Evolutionary conservation across 371 early-diverging fungal genomes (phyloP), one percentile per base, ranked within the genome.

Genomic region (Astathelohania contejeani): DNA sequence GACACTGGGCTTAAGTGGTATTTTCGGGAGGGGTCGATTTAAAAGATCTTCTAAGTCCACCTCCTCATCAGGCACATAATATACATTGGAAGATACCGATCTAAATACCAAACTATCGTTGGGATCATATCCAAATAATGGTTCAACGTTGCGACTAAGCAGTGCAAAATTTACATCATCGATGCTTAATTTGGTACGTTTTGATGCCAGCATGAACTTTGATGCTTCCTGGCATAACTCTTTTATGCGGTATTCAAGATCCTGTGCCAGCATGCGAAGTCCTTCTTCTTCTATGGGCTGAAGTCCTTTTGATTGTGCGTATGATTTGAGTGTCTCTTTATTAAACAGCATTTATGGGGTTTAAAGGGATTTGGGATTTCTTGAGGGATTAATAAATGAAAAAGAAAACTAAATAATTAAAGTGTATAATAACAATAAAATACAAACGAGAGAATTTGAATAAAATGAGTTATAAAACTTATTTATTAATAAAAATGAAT

Each of bases 201-300:
- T 83, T 6, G 87, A 82, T 53, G 90, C 92, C 35, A 85, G 78
- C 95, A 94, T 95, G 67, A 94, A 93, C 75, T 95, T 98, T 45
- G 78, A 76, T 2, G 94, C 87, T 70, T 96, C 95, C 81, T 87
- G 85, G 45, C 93, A 83, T 29, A 97, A 78, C 71, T 94, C 90
- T 66, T 91, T 83, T 32, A 97, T 70, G 39, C 96, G 78, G 70
- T 89, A 91, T 72, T 92, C 96, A 22, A 89, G 84, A 72, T 97
- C 98, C 60, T 87, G 86, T 1, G 90, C 80, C 50, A 97, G 73
- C 1, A 86, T 83, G 10, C 77, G 65, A 2, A 90, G 81, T 2
- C 86, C 86, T 60, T 87, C 86, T 57, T 88, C 88, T 67, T 88
- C 88, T 29, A 94, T 78, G 62, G 83, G 81, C 20, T 79, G 72